These are phyloP conservation scores for Suillus cothurnatus DNA, from an alignment of 768 basidiomycete species.

Conservation along the genomic window DNA sequence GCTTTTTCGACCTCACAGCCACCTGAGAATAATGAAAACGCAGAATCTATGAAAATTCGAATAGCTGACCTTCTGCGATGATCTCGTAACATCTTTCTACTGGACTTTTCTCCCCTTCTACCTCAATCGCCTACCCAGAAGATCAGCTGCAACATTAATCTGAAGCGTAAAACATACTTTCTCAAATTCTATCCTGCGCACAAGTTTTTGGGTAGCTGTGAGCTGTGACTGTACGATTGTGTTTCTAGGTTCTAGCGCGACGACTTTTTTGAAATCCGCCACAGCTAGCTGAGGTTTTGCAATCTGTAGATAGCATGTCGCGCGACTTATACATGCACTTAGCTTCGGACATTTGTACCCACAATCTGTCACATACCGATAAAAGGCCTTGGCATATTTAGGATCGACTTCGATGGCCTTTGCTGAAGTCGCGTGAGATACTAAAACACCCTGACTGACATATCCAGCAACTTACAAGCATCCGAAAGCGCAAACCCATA, in stretches of 20 bases:
- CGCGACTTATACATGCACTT: conserved; percentile 56
- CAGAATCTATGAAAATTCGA: not conserved
- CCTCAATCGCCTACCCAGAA: conserved; percentile 75
- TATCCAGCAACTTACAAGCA: conserved; percentile 60
- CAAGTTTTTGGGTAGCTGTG: conserved; percentile 86
- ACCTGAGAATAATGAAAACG: conserved; percentile 43
- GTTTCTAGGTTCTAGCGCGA: conserved; percentile 86
- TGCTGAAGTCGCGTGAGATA: conserved; percentile 42
- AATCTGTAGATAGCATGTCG: conserved; percentile 88
- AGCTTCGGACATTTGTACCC: not conserved
- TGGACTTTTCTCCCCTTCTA: conserved; percentile 85
- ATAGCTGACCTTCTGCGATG: conserved; percentile 66
- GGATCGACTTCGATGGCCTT: conserved; percentile 88
- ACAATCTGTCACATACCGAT: conserved; percentile 51
- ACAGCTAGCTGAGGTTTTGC: conserved; percentile 86
- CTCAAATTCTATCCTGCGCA: conserved; percentile 89
- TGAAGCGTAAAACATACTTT: conserved; percentile 51
- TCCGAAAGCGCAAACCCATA: conserved; percentile 91
- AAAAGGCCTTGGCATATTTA: conserved; percentile 89
- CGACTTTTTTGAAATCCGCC: conserved; percentile 82
- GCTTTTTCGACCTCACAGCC: conserved; percentile 75
- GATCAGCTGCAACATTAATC: not conserved
- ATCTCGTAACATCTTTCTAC: conserved; percentile 77
- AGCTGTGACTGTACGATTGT: conserved; percentile 78
- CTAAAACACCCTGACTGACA: not conserved